Evolutionary conservation across 805 yeast genomes (phyloP).

Genomic region (Zygosaccharomyces gambellarensis): DNA sequence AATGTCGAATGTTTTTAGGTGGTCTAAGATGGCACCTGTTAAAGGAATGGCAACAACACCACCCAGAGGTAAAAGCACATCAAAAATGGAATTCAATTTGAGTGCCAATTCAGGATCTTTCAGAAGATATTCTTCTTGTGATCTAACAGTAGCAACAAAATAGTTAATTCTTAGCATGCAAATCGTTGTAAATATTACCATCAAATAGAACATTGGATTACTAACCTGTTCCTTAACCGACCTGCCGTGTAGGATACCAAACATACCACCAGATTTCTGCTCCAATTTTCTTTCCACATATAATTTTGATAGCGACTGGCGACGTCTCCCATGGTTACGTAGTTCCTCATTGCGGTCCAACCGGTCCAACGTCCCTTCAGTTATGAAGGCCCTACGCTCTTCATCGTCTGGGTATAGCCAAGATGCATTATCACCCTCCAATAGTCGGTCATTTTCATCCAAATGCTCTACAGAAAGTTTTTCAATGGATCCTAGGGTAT

Average conservation of each 20-base stretch:
- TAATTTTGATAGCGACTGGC: conserved; percentile 61
- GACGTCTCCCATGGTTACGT: conserved; percentile 16
- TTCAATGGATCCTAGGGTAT: conserved; percentile 62
- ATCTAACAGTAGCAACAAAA: conserved; percentile 81
- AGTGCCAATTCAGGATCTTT: conserved; percentile 48
- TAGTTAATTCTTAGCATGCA: conserved; percentile 91
- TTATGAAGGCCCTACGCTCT: conserved; percentile 33
- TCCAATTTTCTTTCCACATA: conserved; percentile 55
- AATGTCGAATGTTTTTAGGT: conserved; percentile 56
- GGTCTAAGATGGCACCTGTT: conserved; percentile 75
- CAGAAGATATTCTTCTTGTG: conserved; percentile 75
- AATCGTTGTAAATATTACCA: conserved; percentile 74
- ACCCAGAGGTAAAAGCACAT: conserved; percentile 81
- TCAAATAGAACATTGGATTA: conserved; percentile 67
- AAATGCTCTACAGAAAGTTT: conserved; percentile 68
- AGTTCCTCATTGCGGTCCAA: conserved; percentile 6
- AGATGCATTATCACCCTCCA: conserved; percentile 36
- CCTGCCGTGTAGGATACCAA: conserved; percentile 72
- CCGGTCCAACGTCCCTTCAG: conserved; percentile 12
- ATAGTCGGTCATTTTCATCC: conserved; percentile 59
- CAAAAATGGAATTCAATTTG: conserved; percentile 67
- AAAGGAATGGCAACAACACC: conserved; percentile 84
- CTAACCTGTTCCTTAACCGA: conserved; percentile 46
- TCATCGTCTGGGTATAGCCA: conserved; percentile 45
- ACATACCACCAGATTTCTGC: conserved; percentile 55